Conservation (phyloP, 2,329 filamentous ascomycete genomes). For the Amylocarpus encephaloides region DNA sequence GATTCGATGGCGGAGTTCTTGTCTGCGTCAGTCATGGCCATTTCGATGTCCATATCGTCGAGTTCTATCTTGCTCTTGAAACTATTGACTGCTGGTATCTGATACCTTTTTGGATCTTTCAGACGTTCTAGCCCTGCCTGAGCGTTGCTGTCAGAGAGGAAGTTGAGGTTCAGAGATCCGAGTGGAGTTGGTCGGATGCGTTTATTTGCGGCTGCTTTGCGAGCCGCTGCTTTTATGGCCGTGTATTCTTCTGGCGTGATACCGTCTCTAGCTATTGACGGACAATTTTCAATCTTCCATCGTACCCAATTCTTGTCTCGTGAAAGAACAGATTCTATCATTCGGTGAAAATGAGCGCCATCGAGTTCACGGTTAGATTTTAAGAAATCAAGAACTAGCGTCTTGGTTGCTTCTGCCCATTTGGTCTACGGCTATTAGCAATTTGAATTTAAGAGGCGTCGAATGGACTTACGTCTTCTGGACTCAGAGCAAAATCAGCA, state of each 20-base stretch:
- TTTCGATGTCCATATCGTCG: conserved; percentile 80
- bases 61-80: conserved; percentile 70
- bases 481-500: conserved; percentile 62
- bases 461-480: conserved; percentile 65
- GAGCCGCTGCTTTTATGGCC: conserved; percentile 59
- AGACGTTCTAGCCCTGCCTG: conserved; percentile 61
- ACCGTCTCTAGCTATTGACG: conserved; percentile 71
- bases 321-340: conserved; percentile 92
- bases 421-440: conserved; percentile 49
- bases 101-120: conserved; percentile 57
- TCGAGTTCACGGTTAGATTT: conserved; percentile 60
- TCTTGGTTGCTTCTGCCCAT: conserved; percentile 78
- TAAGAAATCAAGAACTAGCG: conserved; percentile 74
- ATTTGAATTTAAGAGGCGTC: not conserved
- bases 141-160: conserved; percentile 62
- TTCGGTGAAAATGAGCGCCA: conserved; percentile 89
- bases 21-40: conserved; percentile 58
- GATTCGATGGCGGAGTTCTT: conserved; percentile 56
- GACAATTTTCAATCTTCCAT: conserved; percentile 95
- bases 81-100: conserved; percentile 60
- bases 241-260: conserved; percentile 64
- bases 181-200: conserved; percentile 62
- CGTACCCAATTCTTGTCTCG: conserved; percentile 98
- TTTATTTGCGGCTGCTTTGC: conserved; percentile 63
- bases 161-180: conserved; percentile 69